Evolutionary conservation across 345 rosid genomes (phyloP).

Genomic region (Arabidopsis arenosa): DNA sequence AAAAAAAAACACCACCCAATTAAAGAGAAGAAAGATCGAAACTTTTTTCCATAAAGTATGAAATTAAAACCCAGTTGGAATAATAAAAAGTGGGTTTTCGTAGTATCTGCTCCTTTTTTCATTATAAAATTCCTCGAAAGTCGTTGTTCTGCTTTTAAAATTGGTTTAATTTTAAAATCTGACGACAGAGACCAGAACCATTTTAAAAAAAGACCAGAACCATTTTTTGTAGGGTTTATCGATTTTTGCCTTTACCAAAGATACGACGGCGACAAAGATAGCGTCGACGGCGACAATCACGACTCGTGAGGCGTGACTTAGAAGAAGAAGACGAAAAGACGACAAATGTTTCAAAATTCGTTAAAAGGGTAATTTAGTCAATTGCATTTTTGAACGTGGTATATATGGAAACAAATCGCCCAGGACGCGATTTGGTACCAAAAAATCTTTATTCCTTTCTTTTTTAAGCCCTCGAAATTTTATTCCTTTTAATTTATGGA

Average conservation of each 20-base stretch:
- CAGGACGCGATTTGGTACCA: background rate
- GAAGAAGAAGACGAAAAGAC: background rate
- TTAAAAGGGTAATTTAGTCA: constrained; percentile 8
- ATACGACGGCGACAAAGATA: background rate
- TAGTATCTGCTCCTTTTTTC: constrained; percentile 17
- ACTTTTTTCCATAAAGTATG: background rate
- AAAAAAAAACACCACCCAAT: background rate
- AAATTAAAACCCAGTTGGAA: background rate
- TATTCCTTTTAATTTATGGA: background rate
- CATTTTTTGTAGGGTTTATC: background rate
- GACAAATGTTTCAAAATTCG: background rate
- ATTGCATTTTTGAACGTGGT: background rate
- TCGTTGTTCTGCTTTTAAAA: background rate
- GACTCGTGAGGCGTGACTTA: background rate
- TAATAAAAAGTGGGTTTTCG: constrained; percentile 20
- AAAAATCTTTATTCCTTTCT: background rate
- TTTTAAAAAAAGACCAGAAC: background rate
- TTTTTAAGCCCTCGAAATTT: background rate
- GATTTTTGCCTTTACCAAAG: background rate
- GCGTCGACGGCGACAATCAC: background rate
- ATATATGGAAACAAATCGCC: background rate
- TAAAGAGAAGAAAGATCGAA: background rate
- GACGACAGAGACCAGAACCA: background rate
- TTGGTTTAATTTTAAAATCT: background rate
- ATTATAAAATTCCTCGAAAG: constrained; percentile 14